These are phyloP conservation scores for Nepenthes alata DNA, from an alignment of 179 eudicot species.

Conservation along the genomic window DNA sequence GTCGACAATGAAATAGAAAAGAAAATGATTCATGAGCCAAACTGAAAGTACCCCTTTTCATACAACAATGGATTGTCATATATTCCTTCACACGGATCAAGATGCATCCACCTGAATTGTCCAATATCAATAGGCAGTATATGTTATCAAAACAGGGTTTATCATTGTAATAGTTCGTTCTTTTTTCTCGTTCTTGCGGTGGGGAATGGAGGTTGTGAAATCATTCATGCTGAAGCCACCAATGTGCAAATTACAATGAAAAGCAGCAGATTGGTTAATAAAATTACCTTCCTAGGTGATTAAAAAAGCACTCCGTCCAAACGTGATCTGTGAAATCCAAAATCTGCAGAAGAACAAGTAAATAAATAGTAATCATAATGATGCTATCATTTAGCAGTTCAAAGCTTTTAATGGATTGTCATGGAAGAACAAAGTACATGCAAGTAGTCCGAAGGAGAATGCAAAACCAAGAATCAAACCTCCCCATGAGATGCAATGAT, in stretches of 20 bases:
- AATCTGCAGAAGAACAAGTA: constrained; percentile 35
- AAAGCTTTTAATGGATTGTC: too few relatives aligned
- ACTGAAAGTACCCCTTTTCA: constrained; percentile 68
- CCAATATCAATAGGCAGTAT: not conserved
- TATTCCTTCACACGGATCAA: constrained; percentile 94
- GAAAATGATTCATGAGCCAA: not conserved
- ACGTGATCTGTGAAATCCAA: constrained; percentile 92
- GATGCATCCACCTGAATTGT: constrained; percentile 90
- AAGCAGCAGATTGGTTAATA: constrained; percentile 5
- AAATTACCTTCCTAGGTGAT: constrained; percentile 64
- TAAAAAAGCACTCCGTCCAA: constrained; percentile 90
- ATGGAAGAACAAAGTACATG: too few relatives aligned
- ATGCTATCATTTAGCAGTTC: not conserved
- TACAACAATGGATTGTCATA: constrained; percentile 80
- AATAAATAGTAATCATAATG: not conserved
- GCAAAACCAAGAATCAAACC: too few relatives aligned
- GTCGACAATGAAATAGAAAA: constrained; percentile 8
- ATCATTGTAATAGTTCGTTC: not conserved
- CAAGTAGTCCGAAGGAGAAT: too few relatives aligned
- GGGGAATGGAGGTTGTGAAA: not conserved
- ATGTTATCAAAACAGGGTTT: not conserved
- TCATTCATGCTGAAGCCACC: not conserved
- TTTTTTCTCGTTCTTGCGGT: too few relatives aligned
- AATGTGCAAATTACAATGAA: not conserved
- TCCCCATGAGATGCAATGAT: too few relatives aligned